Evolutionary conservation across 2,329 filamentous ascomycete genomes (phyloP), one percentile per base, ranked within the genome.

Genomic region (Hymenoscyphus linearis): DNA sequence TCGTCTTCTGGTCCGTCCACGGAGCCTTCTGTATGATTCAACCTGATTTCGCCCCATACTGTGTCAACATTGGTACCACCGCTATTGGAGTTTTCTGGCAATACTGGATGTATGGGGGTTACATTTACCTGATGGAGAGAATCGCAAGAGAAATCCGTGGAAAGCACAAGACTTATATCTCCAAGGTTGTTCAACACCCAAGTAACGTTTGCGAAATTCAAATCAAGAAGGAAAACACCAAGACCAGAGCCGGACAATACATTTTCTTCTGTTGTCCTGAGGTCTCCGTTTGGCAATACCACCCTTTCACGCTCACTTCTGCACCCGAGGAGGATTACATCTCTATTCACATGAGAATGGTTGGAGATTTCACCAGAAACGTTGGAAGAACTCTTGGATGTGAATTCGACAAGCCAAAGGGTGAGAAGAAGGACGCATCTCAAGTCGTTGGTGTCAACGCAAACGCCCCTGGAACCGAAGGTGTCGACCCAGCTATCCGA

Each of bases 1-100:
- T 95, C 79, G 80, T 93, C 68, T 93, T 95, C 80, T 95, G 90
- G 90, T 87, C 90, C n/a, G 83, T 93, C 70, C 91, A 96, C 75
- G 91, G 90, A 62, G 88, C 89, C 27, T 95, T 92, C 78, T 93
- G 91, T 76, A 93, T 95, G 90, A 93, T 93, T 71, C 90, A 91
- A 75, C 86, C 90, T 58, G 90, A 95, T 73, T 84, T 89, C 65
- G 87, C 88, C 5, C 90, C 90, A 1, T 93, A 89, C 74, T 93
- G 90, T 76, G 80, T 84, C 60, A 86, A 87, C 61, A 79, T 90
- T 63, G 85, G 85, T 64, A 78, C 82, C 10, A 79, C 82, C 27
- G 84, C 85, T 34, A 80, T 87, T 64, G 90, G 90, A 69, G 89
- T 93, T 59, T 95, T 96, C 74, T 95, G 89, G 88, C 87, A 93